Evolutionary conservation across 176 grass and related monocot species (phyloP).

Genomic region (Carex pumila): DNA sequence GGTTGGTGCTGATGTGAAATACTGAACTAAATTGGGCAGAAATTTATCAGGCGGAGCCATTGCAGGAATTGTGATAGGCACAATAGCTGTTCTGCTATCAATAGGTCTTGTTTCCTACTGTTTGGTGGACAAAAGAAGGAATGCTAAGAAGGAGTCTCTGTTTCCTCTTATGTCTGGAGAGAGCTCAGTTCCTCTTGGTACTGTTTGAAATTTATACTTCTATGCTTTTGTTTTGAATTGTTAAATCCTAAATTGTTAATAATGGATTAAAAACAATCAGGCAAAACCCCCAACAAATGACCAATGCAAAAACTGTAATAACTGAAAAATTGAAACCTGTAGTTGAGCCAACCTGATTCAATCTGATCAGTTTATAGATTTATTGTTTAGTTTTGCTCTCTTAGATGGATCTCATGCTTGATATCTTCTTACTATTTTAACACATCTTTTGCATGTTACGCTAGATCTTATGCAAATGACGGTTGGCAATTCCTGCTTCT

Average conservation of each 20-base stretch:
- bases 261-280: not conserved
- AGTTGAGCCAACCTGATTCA: not conserved
- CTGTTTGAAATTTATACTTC: not conserved
- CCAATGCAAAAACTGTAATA: not conserved
- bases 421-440: not conserved
- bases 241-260: not conserved
- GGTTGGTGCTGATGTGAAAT: not conserved
- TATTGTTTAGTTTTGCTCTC: no score
- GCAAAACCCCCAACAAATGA: not conserved
- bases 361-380: no score
- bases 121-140: slow-evolving; percentile 51
- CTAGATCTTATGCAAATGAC: not conserved
- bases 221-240: not conserved
- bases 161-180: slow-evolving; percentile 48
- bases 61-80: slow-evolving; percentile 52
- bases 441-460: not conserved
- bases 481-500: not conserved
- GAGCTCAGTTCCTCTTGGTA: slow-evolving; percentile 38
- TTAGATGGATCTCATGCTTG: not conserved
- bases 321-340: not conserved
- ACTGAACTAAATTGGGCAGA: slow-evolving; percentile 10
- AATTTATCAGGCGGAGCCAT: slow-evolving; percentile 36
- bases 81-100: slow-evolving; percentile 29
- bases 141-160: slow-evolving; percentile 27
- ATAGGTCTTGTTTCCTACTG: slow-evolving; percentile 25